Percentiles rank a stretch among this genome's conserved stretches.
phyloP scores from a whole-genome alignment of 768 basidiomycete species.

The Mycena metata region DNA sequence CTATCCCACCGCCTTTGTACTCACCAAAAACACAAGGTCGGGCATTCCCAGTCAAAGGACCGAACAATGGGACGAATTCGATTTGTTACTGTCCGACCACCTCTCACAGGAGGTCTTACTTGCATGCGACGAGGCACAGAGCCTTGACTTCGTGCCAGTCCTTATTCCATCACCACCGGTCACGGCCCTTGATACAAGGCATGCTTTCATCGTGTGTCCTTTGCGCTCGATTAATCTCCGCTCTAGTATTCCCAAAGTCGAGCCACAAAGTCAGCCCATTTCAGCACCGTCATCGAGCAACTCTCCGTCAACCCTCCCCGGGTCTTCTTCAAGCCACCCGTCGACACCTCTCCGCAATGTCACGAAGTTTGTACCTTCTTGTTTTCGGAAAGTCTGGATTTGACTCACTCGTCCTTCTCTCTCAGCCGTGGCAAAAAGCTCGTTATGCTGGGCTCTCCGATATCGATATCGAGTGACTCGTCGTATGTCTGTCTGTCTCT shows the following conservation, averaged over 20 bases:
- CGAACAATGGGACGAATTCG: neutral
- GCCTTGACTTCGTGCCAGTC: neutral
- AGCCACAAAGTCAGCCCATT: neutral
- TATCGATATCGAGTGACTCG: constrained; percentile 25
- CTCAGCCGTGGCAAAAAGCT: neutral
- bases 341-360: neutral
- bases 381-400: no score
- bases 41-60: no score
- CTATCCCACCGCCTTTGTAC: neutral
- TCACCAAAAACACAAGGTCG: no score
- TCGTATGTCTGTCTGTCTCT: neutral
- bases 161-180: neutral
- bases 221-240: no score
- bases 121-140: constrained; percentile 1
- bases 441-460: constrained; percentile 10
- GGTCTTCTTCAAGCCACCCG: neutral
- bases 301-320: neutral
- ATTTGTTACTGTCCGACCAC: neutral
- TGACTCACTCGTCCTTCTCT: neutral
- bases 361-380: neutral
- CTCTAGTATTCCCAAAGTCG: no score
- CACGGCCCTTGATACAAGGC: neutral
- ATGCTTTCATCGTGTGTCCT: neutral
- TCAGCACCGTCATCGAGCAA: no score
- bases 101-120: neutral